Base-by-base conservation (phyloP, 352 stramenopile species). In the Phytophthora palmivora region DNA sequence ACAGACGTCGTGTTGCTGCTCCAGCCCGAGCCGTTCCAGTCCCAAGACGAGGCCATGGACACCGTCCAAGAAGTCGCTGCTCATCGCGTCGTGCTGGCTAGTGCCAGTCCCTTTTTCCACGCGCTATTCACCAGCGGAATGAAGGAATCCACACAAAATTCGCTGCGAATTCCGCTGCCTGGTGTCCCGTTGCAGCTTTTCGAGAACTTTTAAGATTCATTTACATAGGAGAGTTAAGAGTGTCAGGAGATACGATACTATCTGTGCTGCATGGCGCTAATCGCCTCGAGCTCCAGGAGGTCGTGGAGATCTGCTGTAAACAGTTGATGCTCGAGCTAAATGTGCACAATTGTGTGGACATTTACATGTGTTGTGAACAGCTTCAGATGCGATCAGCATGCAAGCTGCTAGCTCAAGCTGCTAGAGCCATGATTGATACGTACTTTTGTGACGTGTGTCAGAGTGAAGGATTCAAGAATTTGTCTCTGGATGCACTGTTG, bases 121-220 rank as follows among this genome's bases (percentile, higher is more conserved):
- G 84, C 84, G 38, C 67, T 93, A 5, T 93, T 93, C 61, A 93
- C 82, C 1, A 82, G 67, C 70, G 84, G 84, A 33, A 89, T 93
- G 84, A 78, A 79, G 28, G 84, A 93, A 53, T 82, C 71, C 6
- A 54, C 24, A 15, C 15, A 58, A 18, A 1, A 26, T 21, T 67
- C 60, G 19, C 54, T 63, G 15, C 56, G 73, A 34, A 68, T 93
- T 48, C 71, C 82, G n/a, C 65, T 93, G 16, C 68, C 81, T 43
- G 79, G 76, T 4, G 55, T 88, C n/a, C 67, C 22, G 39, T 61
- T 33, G 38, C 52, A 1, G 79, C 79, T 18, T 78, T 93, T 24
- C 59, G 61, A 1, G 71, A 82, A 52, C 61, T 93, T 6, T 37
- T 93, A 15, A 58, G 63, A 55, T 93, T 82, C 61, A 89, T 93